Base-by-base conservation (phyloP, 2,329 filamentous ascomycete genomes). In the Huntiella moniliformis region DNA sequence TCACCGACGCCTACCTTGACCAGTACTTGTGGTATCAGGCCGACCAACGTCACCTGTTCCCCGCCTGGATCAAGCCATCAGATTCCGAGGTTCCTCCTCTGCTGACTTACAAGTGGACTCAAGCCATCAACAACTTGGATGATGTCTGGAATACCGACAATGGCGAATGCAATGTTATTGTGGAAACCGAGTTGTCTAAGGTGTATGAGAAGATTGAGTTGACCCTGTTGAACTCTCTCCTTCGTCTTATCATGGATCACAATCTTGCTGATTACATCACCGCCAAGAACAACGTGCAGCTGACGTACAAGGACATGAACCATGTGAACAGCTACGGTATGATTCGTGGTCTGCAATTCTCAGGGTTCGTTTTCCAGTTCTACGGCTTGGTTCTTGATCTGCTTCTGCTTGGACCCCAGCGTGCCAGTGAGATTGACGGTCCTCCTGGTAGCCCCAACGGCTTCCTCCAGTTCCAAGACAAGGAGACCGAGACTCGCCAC, bases 301-400 rank as follows among this genome's bases (percentile, higher is more conserved):
- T 98, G 52, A 95, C 92, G 51, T 98, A 98, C 70, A 98, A 98
- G 67, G 91, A 98, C 56, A 98, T 98, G 91, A 96, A 95, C 58
- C 91, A 98, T 57, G 91, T 92, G 58, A 98, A 98, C 64, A 92
- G 85, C 58, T 98, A 96, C 58, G 91, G 91, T 54, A 82, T 98
- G 81, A 95, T 98, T 56, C 85, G 91, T 56, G 91, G 92, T 54
- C 71, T 98, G 12, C 92, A 98, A 54, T 98, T 98, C 64, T 95
- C 91, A 1, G 91, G 85, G 0, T 98, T 98, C 52, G 91, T 98
- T 16, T 98, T 98, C 72, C 91, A 98, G 59, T 98, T 87, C 69
- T 98, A 98, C 55, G 91, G 92, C 40, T 69, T 98, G 51, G 88
- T 98, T 49, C 77, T 98, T 45, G 91, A 98, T 64, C 71, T 98